Evolutionary conservation across 768 basidiomycete species (phyloP).

Genomic region (Kwoniella newhampshirensis): DNA sequence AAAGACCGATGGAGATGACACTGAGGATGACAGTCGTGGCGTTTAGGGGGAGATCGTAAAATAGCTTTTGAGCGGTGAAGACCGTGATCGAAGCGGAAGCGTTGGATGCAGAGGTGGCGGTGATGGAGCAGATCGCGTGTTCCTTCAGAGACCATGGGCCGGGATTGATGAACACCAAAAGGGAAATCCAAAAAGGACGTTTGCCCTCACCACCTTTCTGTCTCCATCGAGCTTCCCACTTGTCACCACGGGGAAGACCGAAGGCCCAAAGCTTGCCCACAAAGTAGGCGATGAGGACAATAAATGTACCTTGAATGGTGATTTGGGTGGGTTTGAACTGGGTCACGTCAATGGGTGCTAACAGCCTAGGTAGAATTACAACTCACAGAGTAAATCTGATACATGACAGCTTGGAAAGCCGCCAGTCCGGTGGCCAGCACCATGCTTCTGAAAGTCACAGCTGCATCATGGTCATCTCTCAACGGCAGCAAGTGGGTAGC

Average conservation of each 20-base stretch:
- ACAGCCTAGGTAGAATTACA: neutral
- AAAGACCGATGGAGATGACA: slow-evolving; percentile 50
- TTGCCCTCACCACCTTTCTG: neutral
- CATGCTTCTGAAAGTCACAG: slow-evolving; percentile 62
- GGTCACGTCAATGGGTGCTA: neutral
- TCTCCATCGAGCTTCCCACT: neutral
- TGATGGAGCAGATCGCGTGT: slow-evolving; percentile 53
- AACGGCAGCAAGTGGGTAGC: slow-evolving; percentile 49
- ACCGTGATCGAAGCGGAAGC: slow-evolving; percentile 63
- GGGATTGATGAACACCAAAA: slow-evolving; percentile 58
- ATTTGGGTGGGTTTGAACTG: slow-evolving; percentile 63
- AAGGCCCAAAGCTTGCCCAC: slow-evolving; percentile 52
- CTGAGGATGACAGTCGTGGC: slow-evolving; percentile 63
- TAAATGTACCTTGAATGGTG: slow-evolving; percentile 61
- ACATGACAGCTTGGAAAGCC: slow-evolving; percentile 62
- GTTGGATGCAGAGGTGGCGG: slow-evolving; percentile 62
- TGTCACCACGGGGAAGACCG: slow-evolving; percentile 11
- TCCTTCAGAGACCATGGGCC: slow-evolving; percentile 64
- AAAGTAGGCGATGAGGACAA: slow-evolving; percentile 61
- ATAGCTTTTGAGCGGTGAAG: slow-evolving; percentile 59
- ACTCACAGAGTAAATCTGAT: slow-evolving; percentile 58
- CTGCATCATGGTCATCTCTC: slow-evolving; percentile 62
- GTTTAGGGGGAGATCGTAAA: slow-evolving; percentile 62
- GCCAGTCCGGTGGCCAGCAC: slow-evolving; percentile 63
- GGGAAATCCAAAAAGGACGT: slow-evolving; percentile 56